Evolutionary conservation across 1,139 yeast species (phyloP).

Genomic region (Lodderomyces parapsilosis): DNA sequence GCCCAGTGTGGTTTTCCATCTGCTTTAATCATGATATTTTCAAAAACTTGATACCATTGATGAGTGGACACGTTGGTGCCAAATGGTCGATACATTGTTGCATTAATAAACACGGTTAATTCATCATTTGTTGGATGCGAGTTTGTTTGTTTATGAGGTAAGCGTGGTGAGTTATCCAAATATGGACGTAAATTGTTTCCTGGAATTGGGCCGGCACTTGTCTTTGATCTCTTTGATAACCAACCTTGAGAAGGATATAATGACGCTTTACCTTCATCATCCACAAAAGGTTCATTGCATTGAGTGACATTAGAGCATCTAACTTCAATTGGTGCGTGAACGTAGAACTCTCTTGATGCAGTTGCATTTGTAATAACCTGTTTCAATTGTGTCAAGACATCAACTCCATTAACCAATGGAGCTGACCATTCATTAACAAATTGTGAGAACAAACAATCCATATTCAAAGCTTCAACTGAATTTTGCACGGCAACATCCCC

Average conservation of each 20-base stretch:
- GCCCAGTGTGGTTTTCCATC: slow-evolving; percentile 99
- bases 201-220: slow-evolving; percentile 68
- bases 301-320: slow-evolving; percentile 86
- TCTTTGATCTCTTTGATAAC: slow-evolving; percentile 35
- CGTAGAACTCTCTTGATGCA: slow-evolving; percentile 60
- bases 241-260: slow-evolving; percentile 42
- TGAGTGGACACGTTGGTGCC: slow-evolving; percentile 69
- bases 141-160: slow-evolving; percentile 49
- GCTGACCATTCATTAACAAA: slow-evolving; percentile 97
- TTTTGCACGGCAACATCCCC: slow-evolving; percentile 74
- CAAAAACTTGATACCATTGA: slow-evolving; percentile 84
- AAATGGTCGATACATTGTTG: slow-evolving; percentile 95
- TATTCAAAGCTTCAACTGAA: slow-evolving; percentile 83
- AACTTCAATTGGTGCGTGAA: slow-evolving; percentile 94
- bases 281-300: slow-evolving; percentile 38
- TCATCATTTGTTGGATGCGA: slow-evolving; percentile 66
- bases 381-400: slow-evolving; percentile 63
- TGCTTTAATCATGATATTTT: slow-evolving; percentile 67
- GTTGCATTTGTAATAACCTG: slow-evolving; percentile 64
- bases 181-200: slow-evolving; percentile 83
- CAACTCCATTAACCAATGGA: slow-evolving; percentile 76
- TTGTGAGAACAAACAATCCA: slow-evolving; percentile 94
- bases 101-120: slow-evolving; percentile 82
- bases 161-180: slow-evolving; percentile 73
- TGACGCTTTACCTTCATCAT: slow-evolving; percentile 46